These are phyloP conservation scores for Jaltomata sinuosa DNA, from an alignment of 257 asterid species.

Conservation along the genomic window DNA sequence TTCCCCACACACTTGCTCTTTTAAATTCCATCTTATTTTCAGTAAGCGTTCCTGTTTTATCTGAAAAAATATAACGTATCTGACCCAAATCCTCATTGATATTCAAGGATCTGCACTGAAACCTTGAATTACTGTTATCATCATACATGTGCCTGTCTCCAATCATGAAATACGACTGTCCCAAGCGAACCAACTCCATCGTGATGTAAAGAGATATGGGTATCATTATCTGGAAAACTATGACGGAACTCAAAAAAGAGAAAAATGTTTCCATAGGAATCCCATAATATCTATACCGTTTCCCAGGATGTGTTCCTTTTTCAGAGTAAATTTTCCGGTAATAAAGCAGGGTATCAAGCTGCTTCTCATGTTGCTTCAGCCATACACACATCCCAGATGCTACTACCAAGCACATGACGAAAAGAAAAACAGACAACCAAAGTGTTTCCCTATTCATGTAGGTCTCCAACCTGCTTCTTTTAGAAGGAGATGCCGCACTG, in stretches of 20 bases:
- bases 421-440: slow-evolving; percentile 84
- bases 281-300: slow-evolving; percentile 69
- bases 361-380: slow-evolving; percentile 53
- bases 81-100: slow-evolving; percentile 99
- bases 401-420: slow-evolving; percentile 78
- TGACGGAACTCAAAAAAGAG: slow-evolving; percentile 88
- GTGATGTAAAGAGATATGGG: slow-evolving; percentile 97
- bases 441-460: slow-evolving; percentile 95
- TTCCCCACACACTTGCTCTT: slow-evolving; percentile 83
- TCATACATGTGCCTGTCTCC: slow-evolving; percentile 89
- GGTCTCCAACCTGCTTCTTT: slow-evolving; percentile 91
- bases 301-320: slow-evolving; percentile 42
- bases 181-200: slow-evolving; percentile 98
- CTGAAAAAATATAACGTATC: slow-evolving; percentile 83
- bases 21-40: slow-evolving; percentile 98
- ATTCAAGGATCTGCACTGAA: slow-evolving; percentile 97
- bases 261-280: slow-evolving; percentile 90
- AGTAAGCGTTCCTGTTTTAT: slow-evolving; percentile 93
- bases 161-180: slow-evolving; percentile 97
- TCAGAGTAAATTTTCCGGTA: slow-evolving; percentile 64
- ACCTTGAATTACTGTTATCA: slow-evolving; percentile 60
- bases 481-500: slow-evolving; percentile 84
- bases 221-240: slow-evolving; percentile 98
- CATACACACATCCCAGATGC: slow-evolving; percentile 88
- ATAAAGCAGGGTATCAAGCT: slow-evolving; percentile 82